Conservation (phyloP, 164 flowering plant genomes). For the Umbellularia californica region DNA sequence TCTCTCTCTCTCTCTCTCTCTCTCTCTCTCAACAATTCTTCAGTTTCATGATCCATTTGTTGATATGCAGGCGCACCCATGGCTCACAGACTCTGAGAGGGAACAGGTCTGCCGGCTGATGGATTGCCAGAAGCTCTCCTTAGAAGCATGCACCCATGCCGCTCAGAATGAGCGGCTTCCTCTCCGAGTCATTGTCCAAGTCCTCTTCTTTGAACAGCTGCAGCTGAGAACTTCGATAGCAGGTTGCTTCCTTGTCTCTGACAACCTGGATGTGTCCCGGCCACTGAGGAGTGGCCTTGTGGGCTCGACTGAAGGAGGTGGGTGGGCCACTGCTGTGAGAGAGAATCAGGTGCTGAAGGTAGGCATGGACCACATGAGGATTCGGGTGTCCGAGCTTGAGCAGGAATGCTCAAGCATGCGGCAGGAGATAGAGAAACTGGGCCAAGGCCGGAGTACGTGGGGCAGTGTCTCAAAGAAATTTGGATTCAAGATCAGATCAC, state of each 20-base stretch:
- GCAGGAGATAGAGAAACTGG: constrained; percentile 83
- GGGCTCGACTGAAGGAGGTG: constrained; percentile 53
- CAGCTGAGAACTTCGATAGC: constrained; percentile 87
- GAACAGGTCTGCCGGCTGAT: constrained; percentile 81
- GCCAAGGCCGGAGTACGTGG: constrained; percentile 47
- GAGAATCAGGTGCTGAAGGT: constrained; percentile 87
- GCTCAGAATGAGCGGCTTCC: constrained; percentile 95
- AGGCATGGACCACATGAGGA: constrained; percentile 87
- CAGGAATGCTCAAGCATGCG: constrained; percentile 84
- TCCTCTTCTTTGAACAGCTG: constrained; percentile 91
- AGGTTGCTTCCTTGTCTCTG: constrained; percentile 84
- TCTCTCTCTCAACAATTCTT: too few relatives aligned
- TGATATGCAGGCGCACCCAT: constrained; percentile 75
- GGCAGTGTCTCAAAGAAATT: constrained; percentile 71
- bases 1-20: too few relatives aligned
- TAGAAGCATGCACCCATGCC: constrained; percentile 97
- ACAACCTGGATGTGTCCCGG: constrained; percentile 79
- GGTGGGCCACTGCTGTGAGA: constrained; percentile 71
- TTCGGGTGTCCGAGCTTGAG: constrained; percentile 84
- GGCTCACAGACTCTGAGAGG: constrained; percentile 79
- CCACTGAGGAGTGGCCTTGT: constrained; percentile 56
- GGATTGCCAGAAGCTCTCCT: constrained; percentile 93
- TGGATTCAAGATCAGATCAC: constrained; percentile 71
- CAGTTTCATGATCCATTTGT: not conserved
- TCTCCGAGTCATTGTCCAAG: constrained; percentile 78